phyloP scores from a whole-genome alignment of 139 green algal species.

The Chlamydomonas sphaeroides region DNA sequence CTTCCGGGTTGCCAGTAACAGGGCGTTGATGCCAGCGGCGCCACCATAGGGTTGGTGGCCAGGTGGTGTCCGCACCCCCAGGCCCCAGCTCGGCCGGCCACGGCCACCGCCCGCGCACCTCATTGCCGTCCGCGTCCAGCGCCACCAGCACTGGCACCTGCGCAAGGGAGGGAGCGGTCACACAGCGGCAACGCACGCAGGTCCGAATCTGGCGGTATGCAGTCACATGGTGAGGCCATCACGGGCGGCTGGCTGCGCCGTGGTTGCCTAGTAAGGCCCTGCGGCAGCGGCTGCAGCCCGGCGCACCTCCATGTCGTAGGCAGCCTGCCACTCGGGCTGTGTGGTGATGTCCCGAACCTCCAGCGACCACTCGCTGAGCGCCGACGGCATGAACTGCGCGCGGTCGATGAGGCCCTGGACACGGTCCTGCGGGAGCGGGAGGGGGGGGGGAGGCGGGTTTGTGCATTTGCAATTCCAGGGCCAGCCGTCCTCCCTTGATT shows the following conservation, averaged over 20 bases:
- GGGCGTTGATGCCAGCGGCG: too few relatives aligned
- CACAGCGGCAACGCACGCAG: not conserved
- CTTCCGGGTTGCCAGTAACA: too few relatives aligned
- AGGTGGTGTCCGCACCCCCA: too few relatives aligned
- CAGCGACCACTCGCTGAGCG: not conserved
- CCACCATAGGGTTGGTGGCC: too few relatives aligned
- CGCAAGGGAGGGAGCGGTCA: not conserved
- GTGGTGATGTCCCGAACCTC: conserved; percentile 41
- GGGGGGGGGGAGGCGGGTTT: not conserved
- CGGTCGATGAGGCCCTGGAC: conserved; percentile 33
- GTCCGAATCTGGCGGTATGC: not conserved
- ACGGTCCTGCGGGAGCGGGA: conserved; percentile 12
- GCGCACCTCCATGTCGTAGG: conserved; percentile 42
- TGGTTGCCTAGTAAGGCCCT: too few relatives aligned
- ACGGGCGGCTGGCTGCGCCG: too few relatives aligned
- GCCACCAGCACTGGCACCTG: conserved; percentile 16
- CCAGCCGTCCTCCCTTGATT: too few relatives aligned
- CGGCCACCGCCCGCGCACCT: not conserved
- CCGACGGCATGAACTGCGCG: conserved; percentile 30
- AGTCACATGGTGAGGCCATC: too few relatives aligned
- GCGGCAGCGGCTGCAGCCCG: too few relatives aligned
- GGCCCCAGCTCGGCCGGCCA: too few relatives aligned
- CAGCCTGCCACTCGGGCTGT: conserved; percentile 8
- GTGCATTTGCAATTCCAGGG: too few relatives aligned
- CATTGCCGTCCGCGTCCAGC: not conserved